A percentile compares a stretch with the other conserved stretches of the same genome.
Conservation (phyloP, 148 eudicot genomes). For the Arctostaphylos glauca region DNA sequence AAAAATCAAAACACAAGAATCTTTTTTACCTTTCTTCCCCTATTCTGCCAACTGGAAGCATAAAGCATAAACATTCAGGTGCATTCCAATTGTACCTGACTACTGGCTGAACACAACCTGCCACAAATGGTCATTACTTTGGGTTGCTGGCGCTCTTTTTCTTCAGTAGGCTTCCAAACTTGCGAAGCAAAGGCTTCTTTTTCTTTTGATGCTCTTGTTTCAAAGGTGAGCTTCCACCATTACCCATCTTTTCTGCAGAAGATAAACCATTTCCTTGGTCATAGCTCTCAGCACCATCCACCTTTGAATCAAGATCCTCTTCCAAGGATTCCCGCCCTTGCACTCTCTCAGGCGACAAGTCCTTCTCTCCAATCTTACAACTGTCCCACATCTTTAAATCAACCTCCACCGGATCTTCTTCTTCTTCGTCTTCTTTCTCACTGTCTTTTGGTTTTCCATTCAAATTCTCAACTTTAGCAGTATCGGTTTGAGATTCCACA, state of each 20-base stretch:
- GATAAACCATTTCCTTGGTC: constrained; percentile 47
- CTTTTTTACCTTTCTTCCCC: constrained; percentile 15
- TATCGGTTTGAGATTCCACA: constrained; percentile 22
- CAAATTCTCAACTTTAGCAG: constrained; percentile 27
- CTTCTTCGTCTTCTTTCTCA: constrained; percentile 38
- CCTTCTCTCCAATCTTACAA: constrained; percentile 65
- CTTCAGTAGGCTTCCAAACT: constrained; percentile 85
- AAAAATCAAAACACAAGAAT: constrained; percentile 21
- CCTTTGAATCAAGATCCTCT: constrained; percentile 64
- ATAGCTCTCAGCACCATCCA: constrained; percentile 45
- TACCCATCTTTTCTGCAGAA: constrained; percentile 40
- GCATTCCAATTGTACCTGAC: constrained; percentile 24
- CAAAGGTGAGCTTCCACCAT: constrained; percentile 53
- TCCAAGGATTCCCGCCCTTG: constrained; percentile 66
- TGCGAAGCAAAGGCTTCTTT: constrained; percentile 73
- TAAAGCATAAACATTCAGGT: constrained; percentile 34
- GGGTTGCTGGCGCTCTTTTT: constrained; percentile 60
- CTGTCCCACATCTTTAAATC: constrained; percentile 87
- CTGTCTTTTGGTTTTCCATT: constrained; percentile 33
- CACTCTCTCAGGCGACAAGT: constrained; percentile 57
- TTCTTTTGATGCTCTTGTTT: constrained; percentile 65
- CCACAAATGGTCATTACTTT: constrained; percentile 31
- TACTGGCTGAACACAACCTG: neutral
- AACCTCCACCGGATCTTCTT: constrained; percentile 37
- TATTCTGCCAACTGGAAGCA: constrained; percentile 11